Conservation (phyloP, 2,329 filamentous ascomycete species). For the Grosmannia clavigera region DNA sequence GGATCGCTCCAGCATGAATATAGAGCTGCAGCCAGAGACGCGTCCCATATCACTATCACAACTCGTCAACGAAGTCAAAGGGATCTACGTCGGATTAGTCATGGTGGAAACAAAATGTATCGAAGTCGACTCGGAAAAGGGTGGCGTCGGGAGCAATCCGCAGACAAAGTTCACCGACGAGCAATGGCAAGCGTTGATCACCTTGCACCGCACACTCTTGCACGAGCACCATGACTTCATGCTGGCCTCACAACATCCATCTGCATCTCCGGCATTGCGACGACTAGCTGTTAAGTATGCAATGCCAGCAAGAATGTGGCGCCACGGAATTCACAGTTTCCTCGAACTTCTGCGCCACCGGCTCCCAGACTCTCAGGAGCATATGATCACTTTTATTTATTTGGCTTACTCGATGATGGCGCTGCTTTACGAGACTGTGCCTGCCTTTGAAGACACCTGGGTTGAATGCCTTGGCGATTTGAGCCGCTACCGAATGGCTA, state of each 20-base stretch:
- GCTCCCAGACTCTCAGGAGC: constrained; percentile 65
- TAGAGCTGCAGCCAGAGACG: constrained; percentile 43
- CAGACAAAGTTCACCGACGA: constrained; percentile 42
- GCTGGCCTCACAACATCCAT: constrained; percentile 74
- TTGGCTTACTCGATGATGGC: constrained; percentile 85
- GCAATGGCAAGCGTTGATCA: constrained; percentile 77
- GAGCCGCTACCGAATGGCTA: constrained; percentile 77
- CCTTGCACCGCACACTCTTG: constrained; percentile 65
- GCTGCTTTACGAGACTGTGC: constrained; percentile 72
- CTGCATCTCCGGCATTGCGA: constrained; percentile 54
- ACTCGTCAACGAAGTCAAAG: constrained; percentile 67
- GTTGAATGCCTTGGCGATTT: constrained; percentile 86
- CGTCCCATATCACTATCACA: constrained; percentile 65
- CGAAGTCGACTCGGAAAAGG: constrained; percentile 57
- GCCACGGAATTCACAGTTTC: constrained; percentile 79
- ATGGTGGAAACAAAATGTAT: constrained; percentile 86
- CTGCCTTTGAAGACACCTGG: constrained; percentile 77
- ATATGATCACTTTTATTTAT: constrained; percentile 88
- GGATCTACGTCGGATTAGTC: constrained; percentile 69
- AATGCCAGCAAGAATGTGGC: constrained; percentile 92
- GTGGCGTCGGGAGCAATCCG: constrained; percentile 26
- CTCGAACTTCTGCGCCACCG: constrained; percentile 64
- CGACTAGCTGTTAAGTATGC: constrained; percentile 67
- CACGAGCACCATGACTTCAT: constrained; percentile 83
- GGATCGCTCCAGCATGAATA: not conserved